phyloP scores from a whole-genome alignment of 441 rosid species.

The Euphorbia celastroides region DNA sequence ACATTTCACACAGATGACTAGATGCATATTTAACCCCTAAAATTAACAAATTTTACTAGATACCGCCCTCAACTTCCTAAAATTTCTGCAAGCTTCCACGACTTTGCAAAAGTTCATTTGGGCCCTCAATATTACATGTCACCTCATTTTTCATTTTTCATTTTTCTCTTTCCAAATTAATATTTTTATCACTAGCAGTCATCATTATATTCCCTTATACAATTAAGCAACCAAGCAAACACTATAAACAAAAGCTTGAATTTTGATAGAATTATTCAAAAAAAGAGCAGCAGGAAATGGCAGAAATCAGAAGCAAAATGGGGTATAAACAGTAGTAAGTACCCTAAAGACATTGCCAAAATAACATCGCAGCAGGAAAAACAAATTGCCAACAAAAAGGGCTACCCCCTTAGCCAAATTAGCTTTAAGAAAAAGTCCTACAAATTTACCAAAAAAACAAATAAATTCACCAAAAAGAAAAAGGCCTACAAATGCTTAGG shows the following conservation, averaged over 20 bases:
- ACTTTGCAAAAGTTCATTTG: too few relatives aligned
- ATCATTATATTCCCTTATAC: too few relatives aligned
- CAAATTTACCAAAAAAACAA: background rate
- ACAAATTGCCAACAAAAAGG: background rate
- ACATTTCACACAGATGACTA: too few relatives aligned
- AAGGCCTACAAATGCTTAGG: background rate
- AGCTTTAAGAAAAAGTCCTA: too few relatives aligned
- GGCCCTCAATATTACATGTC: too few relatives aligned
- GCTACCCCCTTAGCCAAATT: background rate
- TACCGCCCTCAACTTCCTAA: too few relatives aligned
- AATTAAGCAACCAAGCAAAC: background rate
- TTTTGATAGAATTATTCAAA: background rate
- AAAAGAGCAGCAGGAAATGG: background rate
- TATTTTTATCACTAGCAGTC: too few relatives aligned
- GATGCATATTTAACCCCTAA: too few relatives aligned
- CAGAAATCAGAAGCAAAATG: background rate
- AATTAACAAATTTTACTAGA: too few relatives aligned
- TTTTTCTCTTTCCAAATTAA: too few relatives aligned
- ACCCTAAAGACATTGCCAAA: background rate
- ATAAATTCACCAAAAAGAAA: background rate
- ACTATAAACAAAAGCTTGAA: background rate
- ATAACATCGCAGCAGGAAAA: background rate
- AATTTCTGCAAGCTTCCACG: too few relatives aligned
- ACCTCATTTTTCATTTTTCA: too few relatives aligned
- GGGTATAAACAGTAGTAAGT: background rate